Evolutionary conservation across 1,284 basidiomycete species (phyloP).

Genomic region (Schizophyllum commune): DNA sequence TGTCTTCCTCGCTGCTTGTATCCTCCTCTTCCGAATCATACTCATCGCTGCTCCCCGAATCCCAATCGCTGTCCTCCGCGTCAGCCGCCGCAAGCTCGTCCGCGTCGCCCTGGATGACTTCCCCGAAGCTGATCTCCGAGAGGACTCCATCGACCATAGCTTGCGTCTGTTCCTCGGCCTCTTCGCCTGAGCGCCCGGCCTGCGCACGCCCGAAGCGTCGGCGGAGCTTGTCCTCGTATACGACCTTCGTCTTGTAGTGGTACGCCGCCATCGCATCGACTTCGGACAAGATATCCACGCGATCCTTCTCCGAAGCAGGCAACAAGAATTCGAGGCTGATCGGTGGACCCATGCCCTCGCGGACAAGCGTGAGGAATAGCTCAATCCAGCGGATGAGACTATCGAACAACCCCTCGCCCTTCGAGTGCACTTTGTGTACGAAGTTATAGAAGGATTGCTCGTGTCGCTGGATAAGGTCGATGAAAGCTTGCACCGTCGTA

Average conservation of each 20-base stretch:
- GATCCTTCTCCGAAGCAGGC: constrained; percentile 71
- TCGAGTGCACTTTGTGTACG: constrained; percentile 98
- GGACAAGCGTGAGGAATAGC: constrained; percentile 85
- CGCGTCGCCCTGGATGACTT: constrained; percentile 69
- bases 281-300: constrained; percentile 72
- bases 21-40: constrained; percentile 16
- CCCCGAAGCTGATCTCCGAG: constrained; percentile 72
- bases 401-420: constrained; percentile 92
- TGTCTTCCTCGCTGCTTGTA: not conserved
- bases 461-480: constrained; percentile 90
- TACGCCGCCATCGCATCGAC: constrained; percentile 83
- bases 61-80: constrained; percentile 47
- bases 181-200: constrained; percentile 30
- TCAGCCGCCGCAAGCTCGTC: constrained; percentile 75
- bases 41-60: constrained; percentile 26
- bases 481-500: constrained; percentile 87
- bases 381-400: constrained; percentile 97
- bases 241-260: constrained; percentile 87
- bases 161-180: constrained; percentile 72
- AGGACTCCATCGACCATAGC: constrained; percentile 75
- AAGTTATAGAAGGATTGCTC: constrained; percentile 95
- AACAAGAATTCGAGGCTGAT: constrained; percentile 83
- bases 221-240: constrained; percentile 84
- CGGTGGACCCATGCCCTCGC: constrained; percentile 76
- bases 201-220: constrained; percentile 66